Conservation (phyloP, 176 grass and related monocot species). For the Phoenix dactylifera region DNA sequence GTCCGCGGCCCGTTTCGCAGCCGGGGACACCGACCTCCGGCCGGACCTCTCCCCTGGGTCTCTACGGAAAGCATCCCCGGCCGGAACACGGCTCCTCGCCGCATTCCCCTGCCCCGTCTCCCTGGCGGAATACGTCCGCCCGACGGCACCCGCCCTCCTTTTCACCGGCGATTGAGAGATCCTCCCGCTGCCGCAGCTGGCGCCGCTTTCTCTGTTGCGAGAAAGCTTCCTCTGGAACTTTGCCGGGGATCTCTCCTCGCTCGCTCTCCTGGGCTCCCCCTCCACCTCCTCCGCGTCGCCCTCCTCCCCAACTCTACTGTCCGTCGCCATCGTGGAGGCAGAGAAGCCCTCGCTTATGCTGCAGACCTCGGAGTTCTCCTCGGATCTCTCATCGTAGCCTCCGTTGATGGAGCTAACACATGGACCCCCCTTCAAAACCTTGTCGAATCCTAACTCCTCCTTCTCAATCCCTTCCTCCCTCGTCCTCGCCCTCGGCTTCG, state of each 20-base stretch:
- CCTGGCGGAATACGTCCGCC: conserved; percentile 4
- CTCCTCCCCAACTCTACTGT: conserved; percentile 8
- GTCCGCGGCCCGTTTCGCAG: conserved; percentile 33
- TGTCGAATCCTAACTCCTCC: too few species aligned
- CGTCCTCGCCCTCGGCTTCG: conserved; percentile 3
- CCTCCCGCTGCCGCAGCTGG: conserved; percentile 45
- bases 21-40: conserved; percentile 55
- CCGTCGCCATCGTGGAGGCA: conserved; percentile 22
- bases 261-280: conserved; percentile 31
- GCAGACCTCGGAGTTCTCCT: conserved; percentile 13
- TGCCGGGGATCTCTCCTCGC: conserved; percentile 33
- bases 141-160: conserved; percentile 4
- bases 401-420: too few species aligned
- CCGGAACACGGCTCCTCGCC: conserved; percentile 5
- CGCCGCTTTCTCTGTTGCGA: conserved; percentile 24
- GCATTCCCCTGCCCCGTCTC: conserved; percentile 1
- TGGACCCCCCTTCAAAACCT: too few species aligned
- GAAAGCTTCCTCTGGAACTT: conserved; percentile 39
- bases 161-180: conserved; percentile 37
- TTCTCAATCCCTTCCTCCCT: not conserved
- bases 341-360: conserved; percentile 26
- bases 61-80: conserved; percentile 2
- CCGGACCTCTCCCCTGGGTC: conserved; percentile 49
- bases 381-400: conserved; percentile 9
- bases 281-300: conserved; percentile 35